phyloP scores from a whole-genome alignment of 2,329 filamentous ascomycete species.

The Annulohypoxylon truncatum region DNA sequence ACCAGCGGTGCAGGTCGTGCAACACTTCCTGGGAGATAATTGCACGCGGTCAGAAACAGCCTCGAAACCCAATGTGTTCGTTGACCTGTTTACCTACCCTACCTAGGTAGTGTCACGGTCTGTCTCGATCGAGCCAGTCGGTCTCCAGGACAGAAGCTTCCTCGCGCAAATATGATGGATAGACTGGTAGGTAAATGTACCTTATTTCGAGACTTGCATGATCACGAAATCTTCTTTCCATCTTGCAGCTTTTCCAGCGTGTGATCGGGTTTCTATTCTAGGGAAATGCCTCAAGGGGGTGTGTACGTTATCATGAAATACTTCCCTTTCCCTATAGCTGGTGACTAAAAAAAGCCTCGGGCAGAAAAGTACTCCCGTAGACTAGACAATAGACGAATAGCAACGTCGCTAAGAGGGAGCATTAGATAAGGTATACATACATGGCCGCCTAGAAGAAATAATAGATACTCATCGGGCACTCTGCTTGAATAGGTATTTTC shows the following conservation, averaged over 20 bases:
- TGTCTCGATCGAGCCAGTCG: slow-evolving; percentile 15
- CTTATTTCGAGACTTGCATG: neutral
- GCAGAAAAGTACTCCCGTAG: slow-evolving; percentile 13
- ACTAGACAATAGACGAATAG: neutral
- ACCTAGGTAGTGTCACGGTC: slow-evolving; percentile 8
- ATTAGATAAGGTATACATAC: slow-evolving; percentile 7
- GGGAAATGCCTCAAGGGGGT: slow-evolving; percentile 31
- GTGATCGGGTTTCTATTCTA: slow-evolving; percentile 25
- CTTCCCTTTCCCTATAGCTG: neutral
- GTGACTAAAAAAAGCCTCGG: slow-evolving; percentile 13
- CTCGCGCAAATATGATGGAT: neutral
- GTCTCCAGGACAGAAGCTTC: neutral
- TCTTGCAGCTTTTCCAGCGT: neutral
- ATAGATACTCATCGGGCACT: neutral
- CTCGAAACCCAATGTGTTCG: slow-evolving; percentile 1
- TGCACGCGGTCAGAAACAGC: slow-evolving; percentile 3
- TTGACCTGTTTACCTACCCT: neutral
- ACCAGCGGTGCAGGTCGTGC: neutral
- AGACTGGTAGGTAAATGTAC: too few relatives aligned
- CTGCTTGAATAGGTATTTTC: slow-evolving; percentile 2
- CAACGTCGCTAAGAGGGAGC: neutral
- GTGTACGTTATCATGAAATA: neutral
- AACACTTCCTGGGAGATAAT: neutral
- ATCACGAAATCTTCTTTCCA: slow-evolving; percentile 10
- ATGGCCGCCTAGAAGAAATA: neutral